A percentile compares a stretch with the other conserved stretches of the same genome.
phyloP scores from a whole-genome alignment of 1,284 basidiomycete species.

The Cutaneotrichosporon cavernicola region DNA sequence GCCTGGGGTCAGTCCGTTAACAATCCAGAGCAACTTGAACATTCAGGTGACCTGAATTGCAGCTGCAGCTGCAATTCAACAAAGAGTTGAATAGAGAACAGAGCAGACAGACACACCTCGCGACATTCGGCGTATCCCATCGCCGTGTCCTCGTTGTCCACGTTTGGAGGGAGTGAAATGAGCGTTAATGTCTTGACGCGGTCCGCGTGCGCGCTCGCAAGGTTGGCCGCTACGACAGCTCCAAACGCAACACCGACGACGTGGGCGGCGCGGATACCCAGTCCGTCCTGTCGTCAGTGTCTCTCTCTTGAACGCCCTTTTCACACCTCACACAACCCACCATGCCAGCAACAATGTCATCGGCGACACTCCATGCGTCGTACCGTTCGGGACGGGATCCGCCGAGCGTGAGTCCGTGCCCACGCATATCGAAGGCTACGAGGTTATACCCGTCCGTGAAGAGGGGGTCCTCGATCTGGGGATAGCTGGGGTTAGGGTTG shows the following conservation, averaged over 20 bases:
- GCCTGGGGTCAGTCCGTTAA: slow-evolving; percentile 17
- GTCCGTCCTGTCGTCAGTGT: slow-evolving; percentile 4
- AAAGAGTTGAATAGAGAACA: too few species aligned
- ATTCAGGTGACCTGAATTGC: too few species aligned
- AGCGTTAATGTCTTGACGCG: slow-evolving; percentile 23
- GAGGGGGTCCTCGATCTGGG: slow-evolving; percentile 35
- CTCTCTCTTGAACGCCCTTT: background rate
- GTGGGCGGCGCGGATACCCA: slow-evolving; percentile 26
- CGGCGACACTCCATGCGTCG: slow-evolving; percentile 17
- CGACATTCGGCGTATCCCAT: slow-evolving; percentile 28
- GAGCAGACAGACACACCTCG: slow-evolving; percentile 14
- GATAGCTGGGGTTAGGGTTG: slow-evolving; percentile 31
- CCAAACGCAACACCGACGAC: slow-evolving; percentile 29
- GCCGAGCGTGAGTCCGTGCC: slow-evolving; percentile 29
- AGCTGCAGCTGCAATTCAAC: too few species aligned
- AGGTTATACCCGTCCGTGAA: slow-evolving; percentile 34
- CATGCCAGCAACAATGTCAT: slow-evolving; percentile 22
- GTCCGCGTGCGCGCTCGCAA: slow-evolving; percentile 18
- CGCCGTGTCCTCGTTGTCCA: slow-evolving; percentile 19
- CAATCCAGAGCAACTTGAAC: too few species aligned
- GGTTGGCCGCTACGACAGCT: slow-evolving; percentile 22
- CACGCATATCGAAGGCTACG: slow-evolving; percentile 32
- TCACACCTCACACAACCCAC: slow-evolving; percentile 14
- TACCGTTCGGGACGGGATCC: slow-evolving; percentile 12
- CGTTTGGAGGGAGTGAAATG: slow-evolving; percentile 19